phyloP scores from a whole-genome alignment of 148 eudicot genomes.

The Linanthus parryae region DNA sequence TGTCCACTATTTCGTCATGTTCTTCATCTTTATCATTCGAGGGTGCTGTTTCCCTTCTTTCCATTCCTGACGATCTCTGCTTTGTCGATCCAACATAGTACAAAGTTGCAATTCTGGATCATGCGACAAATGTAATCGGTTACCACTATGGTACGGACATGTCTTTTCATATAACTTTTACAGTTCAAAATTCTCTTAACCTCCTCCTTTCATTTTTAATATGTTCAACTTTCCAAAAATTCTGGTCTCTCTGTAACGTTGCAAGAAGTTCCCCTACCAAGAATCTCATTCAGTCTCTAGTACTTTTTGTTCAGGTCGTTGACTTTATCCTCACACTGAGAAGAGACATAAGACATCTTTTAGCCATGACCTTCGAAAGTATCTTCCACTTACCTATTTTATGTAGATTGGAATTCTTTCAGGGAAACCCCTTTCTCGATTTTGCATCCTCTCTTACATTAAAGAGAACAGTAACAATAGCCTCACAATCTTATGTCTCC shows the following conservation, averaged over 20 bases:
- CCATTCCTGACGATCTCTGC: too few species aligned
- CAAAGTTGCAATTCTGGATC: too few species aligned
- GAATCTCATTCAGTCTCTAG: slow-evolving; percentile 9
- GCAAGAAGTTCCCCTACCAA: slow-evolving; percentile 15
- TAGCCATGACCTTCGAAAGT: slow-evolving; percentile 13
- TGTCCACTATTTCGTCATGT: too few species aligned
- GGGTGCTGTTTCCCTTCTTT: too few species aligned
- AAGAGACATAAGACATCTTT: slow-evolving; percentile 7
- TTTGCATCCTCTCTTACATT: too few species aligned
- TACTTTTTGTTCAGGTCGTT: slow-evolving; percentile 15
- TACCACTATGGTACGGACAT: slow-evolving; percentile 15
- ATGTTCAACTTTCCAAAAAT: slow-evolving; percentile 9
- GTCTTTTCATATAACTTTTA: slow-evolving; percentile 8
- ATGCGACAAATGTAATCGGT: slow-evolving; percentile 11
- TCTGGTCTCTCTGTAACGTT: slow-evolving; percentile 17
- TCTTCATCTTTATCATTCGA: too few species aligned
- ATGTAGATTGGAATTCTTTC: too few species aligned
- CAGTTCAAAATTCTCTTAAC: slow-evolving; percentile 14
- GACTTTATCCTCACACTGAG: slow-evolving; percentile 19
- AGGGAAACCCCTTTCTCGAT: too few species aligned
- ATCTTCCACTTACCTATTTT: slow-evolving; percentile 15
- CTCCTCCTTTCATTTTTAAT: slow-evolving; percentile 2
- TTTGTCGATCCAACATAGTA: too few species aligned
- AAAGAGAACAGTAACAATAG: too few species aligned
- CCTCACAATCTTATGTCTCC: too few species aligned